Percentiles rank a stretch among this genome's conserved stretches.
phyloP scores from a whole-genome alignment of 2,329 filamentous ascomycete species.

The Leptographium wingfieldii region DNA sequence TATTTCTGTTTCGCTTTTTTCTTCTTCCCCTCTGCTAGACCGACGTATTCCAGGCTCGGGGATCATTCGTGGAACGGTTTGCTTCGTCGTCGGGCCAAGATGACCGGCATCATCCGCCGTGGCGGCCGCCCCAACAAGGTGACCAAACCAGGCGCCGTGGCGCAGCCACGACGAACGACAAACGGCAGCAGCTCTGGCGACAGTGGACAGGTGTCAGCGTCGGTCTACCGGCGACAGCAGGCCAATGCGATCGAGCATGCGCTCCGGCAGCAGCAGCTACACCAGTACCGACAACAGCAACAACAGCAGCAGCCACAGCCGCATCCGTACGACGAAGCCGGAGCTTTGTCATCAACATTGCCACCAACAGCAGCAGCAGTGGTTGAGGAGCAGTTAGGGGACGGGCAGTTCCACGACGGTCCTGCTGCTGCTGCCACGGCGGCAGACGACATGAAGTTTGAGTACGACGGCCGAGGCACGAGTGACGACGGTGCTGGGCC shows the following conservation, averaged over 20 bases:
- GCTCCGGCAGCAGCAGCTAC: slow-evolving; percentile 7
- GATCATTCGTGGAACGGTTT: background rate
- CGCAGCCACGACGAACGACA: slow-evolving; percentile 12
- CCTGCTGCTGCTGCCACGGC: background rate
- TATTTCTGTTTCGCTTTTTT: background rate
- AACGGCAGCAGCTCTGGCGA: slow-evolving; percentile 7
- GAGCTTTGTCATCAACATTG: background rate
- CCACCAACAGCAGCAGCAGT: background rate
- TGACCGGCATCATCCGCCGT: slow-evolving; percentile 26
- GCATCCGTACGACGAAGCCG: background rate
- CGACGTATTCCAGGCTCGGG: too few species aligned
- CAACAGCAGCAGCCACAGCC: background rate
- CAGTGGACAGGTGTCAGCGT: background rate
- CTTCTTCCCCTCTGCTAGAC: background rate
- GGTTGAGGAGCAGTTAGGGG: background rate
- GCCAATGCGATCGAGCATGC: slow-evolving; percentile 7
- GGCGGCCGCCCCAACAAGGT: slow-evolving; percentile 30
- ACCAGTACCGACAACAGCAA: background rate
- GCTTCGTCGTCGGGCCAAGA: slow-evolving; percentile 7
- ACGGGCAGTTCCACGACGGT: background rate
- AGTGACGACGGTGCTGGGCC: background rate
- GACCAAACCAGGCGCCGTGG: slow-evolving; percentile 24
- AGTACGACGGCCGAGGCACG: background rate
- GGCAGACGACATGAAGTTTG: background rate
- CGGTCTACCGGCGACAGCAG: background rate